Percentiles rank a stretch among this genome's conserved stretches.
Evolutionary conservation across 73 alveolate genomes (phyloP).

Genomic region (Blepharisma stoltei): DNA sequence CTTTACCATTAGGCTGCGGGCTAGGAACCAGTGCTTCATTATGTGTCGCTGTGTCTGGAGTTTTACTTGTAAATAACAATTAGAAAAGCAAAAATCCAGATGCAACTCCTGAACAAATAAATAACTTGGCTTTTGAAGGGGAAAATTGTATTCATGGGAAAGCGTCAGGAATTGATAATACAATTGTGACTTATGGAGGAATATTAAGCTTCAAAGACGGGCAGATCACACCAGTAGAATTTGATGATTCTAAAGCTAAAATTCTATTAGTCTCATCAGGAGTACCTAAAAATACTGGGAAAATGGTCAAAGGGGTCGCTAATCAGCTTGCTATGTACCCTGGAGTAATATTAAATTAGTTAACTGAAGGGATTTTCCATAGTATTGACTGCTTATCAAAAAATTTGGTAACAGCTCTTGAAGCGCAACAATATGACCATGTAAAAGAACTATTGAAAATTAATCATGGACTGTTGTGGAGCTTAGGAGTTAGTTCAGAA

Average conservation of each 20-base stretch:
- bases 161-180: conserved; percentile 27
- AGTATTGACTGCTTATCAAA: background rate
- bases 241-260: background rate
- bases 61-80: conserved; percentile 6
- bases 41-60: conserved; percentile 44
- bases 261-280: background rate
- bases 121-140: conserved; percentile 14
- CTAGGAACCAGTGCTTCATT: conserved; percentile 81
- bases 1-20: conserved; percentile 81
- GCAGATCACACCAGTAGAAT: background rate
- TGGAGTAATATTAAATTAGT: background rate
- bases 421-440: background rate
- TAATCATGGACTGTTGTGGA: background rate
- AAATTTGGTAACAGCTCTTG: background rate
- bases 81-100: background rate
- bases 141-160: conserved; percentile 28
- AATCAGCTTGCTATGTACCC: background rate
- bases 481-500: background rate
- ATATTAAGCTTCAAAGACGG: background rate
- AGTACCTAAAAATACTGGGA: background rate
- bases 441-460: background rate
- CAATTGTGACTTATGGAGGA: conserved; percentile 34
- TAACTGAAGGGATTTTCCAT: too few species aligned
- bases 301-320: background rate
- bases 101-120: conserved; percentile 9